Conservation (phyloP, 2,329 filamentous ascomycete species). For the Phyllosticta capitalensis region DNA sequence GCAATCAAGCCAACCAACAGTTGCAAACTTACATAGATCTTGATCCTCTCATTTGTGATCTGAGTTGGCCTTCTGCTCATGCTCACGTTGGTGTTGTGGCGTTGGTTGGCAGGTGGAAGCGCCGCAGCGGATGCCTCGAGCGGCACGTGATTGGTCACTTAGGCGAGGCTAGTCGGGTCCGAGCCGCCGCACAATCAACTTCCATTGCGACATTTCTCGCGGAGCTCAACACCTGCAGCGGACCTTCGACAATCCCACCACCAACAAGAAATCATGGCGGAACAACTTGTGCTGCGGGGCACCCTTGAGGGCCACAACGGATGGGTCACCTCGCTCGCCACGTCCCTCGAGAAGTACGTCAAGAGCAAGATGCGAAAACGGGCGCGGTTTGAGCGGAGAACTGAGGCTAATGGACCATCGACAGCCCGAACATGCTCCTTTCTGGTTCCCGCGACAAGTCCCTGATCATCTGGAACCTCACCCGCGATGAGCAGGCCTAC, state of each 20-base stretch:
- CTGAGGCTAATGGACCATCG: conserved; percentile 22
- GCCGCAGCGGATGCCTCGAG: not conserved
- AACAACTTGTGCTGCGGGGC: conserved; percentile 92
- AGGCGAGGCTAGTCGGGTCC: conserved; percentile 2
- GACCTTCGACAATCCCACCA: conserved; percentile 12
- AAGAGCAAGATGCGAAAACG: not conserved
- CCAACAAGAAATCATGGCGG: conserved; percentile 55
- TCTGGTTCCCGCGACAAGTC: conserved; percentile 97
- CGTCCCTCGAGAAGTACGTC: conserved; percentile 93
- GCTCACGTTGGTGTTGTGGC: too few species aligned
- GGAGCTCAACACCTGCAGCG: conserved; percentile 12
- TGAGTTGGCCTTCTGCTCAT: too few species aligned
- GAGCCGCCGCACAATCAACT: conserved; percentile 10
- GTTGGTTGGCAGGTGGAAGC: too few species aligned
- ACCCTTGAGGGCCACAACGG: conserved; percentile 98
- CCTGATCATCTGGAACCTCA: conserved; percentile 99
- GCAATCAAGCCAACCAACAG: too few species aligned
- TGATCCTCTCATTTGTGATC: too few species aligned
- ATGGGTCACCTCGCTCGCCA: conserved; percentile 98
- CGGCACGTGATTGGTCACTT: conserved; percentile 4
- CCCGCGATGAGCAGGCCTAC: conserved; percentile 95
- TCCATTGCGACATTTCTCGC: conserved; percentile 9
- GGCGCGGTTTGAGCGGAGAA: conserved; percentile 7
- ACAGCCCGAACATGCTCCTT: conserved; percentile 97
- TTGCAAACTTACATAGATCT: too few species aligned